A percentile compares a stretch with the other conserved stretches of the same genome.
Conservation (phyloP, 2,329 filamentous ascomycete genomes). For the Pseudogymnoascus sp. region DNA sequence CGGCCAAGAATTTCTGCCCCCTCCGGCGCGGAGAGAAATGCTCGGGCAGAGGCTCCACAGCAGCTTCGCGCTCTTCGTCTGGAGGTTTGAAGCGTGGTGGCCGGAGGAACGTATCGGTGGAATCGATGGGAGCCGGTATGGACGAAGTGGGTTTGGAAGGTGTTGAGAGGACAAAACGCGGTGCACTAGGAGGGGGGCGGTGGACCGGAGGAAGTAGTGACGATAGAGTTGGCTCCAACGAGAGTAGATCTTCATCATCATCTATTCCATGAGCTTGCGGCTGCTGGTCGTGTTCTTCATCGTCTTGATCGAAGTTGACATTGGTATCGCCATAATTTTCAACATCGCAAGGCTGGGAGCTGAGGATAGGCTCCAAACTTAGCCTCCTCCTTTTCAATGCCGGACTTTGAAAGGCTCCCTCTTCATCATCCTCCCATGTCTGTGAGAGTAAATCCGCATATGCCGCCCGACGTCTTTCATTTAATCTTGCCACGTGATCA, state of each 20-base stretch:
- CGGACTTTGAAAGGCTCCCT: background rate
- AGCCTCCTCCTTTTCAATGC: conserved; percentile 18
- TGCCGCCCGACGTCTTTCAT: background rate
- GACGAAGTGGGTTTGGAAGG: conserved; percentile 16
- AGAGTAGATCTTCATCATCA: conserved; percentile 10
- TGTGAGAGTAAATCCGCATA: background rate
- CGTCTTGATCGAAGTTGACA: conserved; percentile 8
- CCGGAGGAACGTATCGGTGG: conserved; percentile 21
- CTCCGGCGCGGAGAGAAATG: conserved; percentile 45
- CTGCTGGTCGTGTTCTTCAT: conserved; percentile 10
- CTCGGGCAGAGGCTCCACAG: conserved; percentile 35
- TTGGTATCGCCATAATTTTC: background rate
- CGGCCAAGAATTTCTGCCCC: conserved; percentile 39
- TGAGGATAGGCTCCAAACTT: conserved; percentile 16
- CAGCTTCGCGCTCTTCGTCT: conserved; percentile 12
- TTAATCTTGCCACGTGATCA: conserved; percentile 1
- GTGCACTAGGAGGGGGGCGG: conserved; percentile 18
- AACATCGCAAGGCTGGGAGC: background rate
- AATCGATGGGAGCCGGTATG: background rate
- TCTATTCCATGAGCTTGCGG: background rate
- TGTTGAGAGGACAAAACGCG: conserved; percentile 24
- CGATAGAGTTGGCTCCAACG: conserved; percentile 21
- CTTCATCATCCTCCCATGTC: background rate
- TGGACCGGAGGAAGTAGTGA: conserved; percentile 20
- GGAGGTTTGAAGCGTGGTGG: conserved; percentile 27